These are phyloP conservation scores for Diplocarpon mali DNA, from an alignment of 2,329 filamentous ascomycete genomes.

Conservation along the genomic window DNA sequence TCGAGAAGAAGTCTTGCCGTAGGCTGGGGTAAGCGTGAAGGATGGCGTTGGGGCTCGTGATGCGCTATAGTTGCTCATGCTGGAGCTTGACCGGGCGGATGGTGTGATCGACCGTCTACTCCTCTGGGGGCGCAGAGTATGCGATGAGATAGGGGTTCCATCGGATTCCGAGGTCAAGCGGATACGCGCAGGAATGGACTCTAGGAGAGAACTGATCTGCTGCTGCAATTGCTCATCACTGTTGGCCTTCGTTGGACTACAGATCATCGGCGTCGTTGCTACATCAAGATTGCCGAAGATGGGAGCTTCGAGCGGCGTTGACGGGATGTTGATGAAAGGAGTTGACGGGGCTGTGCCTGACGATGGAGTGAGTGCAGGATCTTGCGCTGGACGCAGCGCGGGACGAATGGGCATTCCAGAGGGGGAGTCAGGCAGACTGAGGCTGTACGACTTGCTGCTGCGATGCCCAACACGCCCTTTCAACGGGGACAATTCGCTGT, in stretches of 20 bases:
- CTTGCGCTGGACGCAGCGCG: background rate
- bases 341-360: constrained; percentile 10
- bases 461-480: constrained; percentile 14
- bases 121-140: constrained; percentile 25
- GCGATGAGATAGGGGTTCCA: constrained; percentile 23
- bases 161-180: constrained; percentile 50
- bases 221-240: constrained; percentile 60
- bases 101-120: constrained; percentile 26
- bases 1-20: constrained; percentile 33
- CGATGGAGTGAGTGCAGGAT: constrained; percentile 8
- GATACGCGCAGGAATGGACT: constrained; percentile 69
- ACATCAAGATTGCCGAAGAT: constrained; percentile 20
- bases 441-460: constrained; percentile 11
- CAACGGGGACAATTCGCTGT: constrained; percentile 17
- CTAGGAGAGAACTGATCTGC: constrained; percentile 70
- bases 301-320: constrained; percentile 17
- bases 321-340: constrained; percentile 1
- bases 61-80: constrained; percentile 21
- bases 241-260: constrained; percentile 17
- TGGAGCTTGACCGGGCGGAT: constrained; percentile 24
- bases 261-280: constrained; percentile 10
- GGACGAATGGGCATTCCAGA: constrained; percentile 1
- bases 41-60: constrained; percentile 50
- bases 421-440: constrained; percentile 18
- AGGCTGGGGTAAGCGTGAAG: constrained; percentile 56